phyloP scores from a whole-genome alignment of 306 rosid genomes.

The Rosa persica region DNA sequence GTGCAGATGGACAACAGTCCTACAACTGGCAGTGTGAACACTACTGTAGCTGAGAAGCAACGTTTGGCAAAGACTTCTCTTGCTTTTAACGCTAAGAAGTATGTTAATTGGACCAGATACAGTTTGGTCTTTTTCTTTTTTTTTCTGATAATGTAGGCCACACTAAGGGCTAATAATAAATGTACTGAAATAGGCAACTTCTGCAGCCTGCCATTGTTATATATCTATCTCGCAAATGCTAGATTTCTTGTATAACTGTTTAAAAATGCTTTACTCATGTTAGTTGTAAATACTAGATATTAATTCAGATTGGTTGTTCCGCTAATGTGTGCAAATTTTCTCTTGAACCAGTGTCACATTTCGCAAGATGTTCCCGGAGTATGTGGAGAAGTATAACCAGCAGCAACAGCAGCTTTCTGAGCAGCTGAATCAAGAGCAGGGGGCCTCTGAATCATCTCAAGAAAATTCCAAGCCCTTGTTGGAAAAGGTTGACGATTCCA shows the following conservation, averaged over 20 bases:
- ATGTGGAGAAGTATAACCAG: conserved; percentile 80
- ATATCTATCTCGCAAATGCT: not conserved
- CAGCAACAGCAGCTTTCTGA: conserved; percentile 44
- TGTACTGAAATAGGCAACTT: not conserved
- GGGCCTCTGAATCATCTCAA: conserved; percentile 31
- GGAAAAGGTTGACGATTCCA: conserved; percentile 41
- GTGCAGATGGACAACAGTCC: conserved; percentile 96
- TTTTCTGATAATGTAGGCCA: not conserved
- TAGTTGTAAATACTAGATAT: not conserved
- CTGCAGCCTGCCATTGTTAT: not conserved
- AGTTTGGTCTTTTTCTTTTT: conserved; percentile 4
- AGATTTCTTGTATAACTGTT: not conserved
- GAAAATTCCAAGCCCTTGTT: conserved; percentile 44
- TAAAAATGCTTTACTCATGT: not conserved
- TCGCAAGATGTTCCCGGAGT: conserved; percentile 90
- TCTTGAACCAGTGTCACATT: conserved; percentile 61
- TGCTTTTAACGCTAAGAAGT: conserved; percentile 87
- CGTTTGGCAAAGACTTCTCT: conserved; percentile 88
- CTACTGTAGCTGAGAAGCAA: conserved; percentile 80
- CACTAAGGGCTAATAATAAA: not conserved
- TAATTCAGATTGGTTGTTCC: not conserved
- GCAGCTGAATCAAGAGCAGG: conserved; percentile 51
- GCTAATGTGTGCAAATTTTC: conserved; percentile 16
- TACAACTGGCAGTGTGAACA: conserved; percentile 94
- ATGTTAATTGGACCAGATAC: conserved; percentile 32